Conservation (phyloP, 345 rosid species). For the Limnanthes douglasii region DNA sequence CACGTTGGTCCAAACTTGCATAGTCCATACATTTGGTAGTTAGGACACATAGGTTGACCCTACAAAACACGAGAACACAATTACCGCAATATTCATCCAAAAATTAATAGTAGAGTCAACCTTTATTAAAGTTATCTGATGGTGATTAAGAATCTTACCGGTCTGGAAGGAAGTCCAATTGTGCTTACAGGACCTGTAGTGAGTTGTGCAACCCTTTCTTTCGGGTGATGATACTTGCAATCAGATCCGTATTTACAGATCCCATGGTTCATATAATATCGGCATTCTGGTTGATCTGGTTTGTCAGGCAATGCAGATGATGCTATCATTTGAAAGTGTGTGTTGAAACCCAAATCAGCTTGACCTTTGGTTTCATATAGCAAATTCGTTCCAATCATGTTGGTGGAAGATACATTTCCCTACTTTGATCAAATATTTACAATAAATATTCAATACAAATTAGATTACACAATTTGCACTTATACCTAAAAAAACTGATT, state of each 20-base stretch:
- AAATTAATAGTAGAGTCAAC: neutral
- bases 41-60: slow-evolving; percentile 63
- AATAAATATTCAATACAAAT: no score
- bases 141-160: slow-evolving; percentile 29
- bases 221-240: slow-evolving; percentile 80
- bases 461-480: neutral
- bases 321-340: slow-evolving; percentile 22
- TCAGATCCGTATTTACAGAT: slow-evolving; percentile 69
- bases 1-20: slow-evolving; percentile 67
- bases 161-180: slow-evolving; percentile 47
- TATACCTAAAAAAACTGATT: slow-evolving; percentile 4
- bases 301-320: slow-evolving; percentile 34
- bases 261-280: slow-evolving; percentile 59
- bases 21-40: slow-evolving; percentile 42
- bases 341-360: slow-evolving; percentile 34
- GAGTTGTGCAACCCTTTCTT: slow-evolving; percentile 38
- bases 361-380: slow-evolving; percentile 28
- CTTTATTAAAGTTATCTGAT: neutral
- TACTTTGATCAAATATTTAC: no score
- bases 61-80: slow-evolving; percentile 18
- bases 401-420: slow-evolving; percentile 28
- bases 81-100: slow-evolving; percentile 1
- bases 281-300: slow-evolving; percentile 65
- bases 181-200: slow-evolving; percentile 18
- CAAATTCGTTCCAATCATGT: slow-evolving; percentile 27